A percentile compares a stretch with the other conserved stretches of the same genome.
Evolutionary conservation across 2,329 filamentous ascomycete genomes (phyloP).

Genomic region (Verticillium isaacii): DNA sequence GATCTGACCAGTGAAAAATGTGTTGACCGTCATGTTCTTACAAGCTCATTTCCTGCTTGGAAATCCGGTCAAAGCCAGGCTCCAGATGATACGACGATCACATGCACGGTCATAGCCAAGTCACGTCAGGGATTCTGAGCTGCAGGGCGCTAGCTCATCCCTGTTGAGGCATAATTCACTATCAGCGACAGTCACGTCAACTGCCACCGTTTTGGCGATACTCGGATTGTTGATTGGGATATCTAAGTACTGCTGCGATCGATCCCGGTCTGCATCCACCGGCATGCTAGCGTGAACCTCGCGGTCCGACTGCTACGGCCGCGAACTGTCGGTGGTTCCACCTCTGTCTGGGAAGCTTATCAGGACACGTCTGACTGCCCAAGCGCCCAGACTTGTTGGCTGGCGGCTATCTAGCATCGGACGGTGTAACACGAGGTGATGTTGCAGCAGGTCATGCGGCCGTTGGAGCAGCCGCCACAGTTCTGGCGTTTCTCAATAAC

Average conservation of each 20-base stretch:
- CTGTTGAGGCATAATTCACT: neutral
- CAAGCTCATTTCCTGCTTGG: too few species aligned
- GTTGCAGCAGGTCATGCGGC: neutral
- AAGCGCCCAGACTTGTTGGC: neutral
- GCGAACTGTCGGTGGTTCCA: neutral
- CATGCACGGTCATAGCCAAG: neutral
- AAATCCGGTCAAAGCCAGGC: neutral
- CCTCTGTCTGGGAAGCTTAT: neutral
- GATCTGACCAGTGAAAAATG: neutral
- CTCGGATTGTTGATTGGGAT: neutral
- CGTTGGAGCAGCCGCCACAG: neutral
- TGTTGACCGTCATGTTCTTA: neutral
- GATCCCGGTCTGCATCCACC: neutral
- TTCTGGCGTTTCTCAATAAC: neutral
- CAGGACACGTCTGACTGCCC: neutral
- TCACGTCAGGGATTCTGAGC: neutral
- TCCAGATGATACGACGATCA: neutral
- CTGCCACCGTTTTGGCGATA: neutral
- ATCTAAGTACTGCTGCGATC: neutral
- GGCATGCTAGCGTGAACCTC: neutral
- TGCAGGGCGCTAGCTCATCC: neutral
- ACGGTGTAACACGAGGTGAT: neutral
- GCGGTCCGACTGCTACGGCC: neutral
- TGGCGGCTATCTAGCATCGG: neutral
- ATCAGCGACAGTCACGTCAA: neutral